Percentiles rank a stretch among this genome's conserved stretches.
phyloP scores from a whole-genome alignment of 1,284 basidiomycete genomes.

The Macrocystidia cucumis region DNA sequence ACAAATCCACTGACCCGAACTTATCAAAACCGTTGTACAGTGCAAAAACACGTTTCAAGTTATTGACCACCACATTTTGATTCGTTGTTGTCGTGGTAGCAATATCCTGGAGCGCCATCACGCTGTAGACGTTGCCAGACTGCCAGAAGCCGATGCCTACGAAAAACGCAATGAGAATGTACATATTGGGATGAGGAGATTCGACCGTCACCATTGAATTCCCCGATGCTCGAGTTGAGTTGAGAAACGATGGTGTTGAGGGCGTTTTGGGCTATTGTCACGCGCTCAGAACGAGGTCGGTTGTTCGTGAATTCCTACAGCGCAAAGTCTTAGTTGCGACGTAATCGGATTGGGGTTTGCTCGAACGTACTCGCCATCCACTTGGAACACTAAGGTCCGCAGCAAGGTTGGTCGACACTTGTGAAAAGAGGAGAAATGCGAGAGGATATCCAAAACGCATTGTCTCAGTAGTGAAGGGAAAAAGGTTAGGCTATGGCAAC shows the following conservation, averaged over 20 bases:
- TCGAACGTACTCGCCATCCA: slow-evolving; percentile 1
- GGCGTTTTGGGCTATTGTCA: slow-evolving; percentile 30
- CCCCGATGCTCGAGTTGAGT: slow-evolving; percentile 23
- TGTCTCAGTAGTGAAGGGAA: too few relatives aligned
- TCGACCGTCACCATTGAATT: slow-evolving; percentile 29
- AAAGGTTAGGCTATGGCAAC: too few relatives aligned
- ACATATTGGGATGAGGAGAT: background rate
- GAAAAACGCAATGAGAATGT: background rate
- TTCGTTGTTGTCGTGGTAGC: slow-evolving; percentile 26
- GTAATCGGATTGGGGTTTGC: background rate
- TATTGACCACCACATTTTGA: slow-evolving; percentile 26
- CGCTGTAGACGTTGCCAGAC: slow-evolving; percentile 38
- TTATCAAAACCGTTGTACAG: slow-evolving; percentile 32
- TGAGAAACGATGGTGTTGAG: slow-evolving; percentile 32
- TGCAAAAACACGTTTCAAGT: slow-evolving; percentile 31
- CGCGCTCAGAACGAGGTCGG: slow-evolving; percentile 27
- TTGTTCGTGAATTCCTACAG: slow-evolving; percentile 27
- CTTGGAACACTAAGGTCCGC: background rate
- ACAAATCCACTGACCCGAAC: slow-evolving; percentile 20
- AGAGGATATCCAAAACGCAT: slow-evolving; percentile 70
- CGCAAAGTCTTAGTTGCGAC: background rate
- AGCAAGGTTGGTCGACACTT: slow-evolving; percentile 6
- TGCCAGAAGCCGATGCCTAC: slow-evolving; percentile 41
- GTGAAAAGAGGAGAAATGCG: slow-evolving; percentile 2
- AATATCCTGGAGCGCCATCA: slow-evolving; percentile 36